Percentiles rank a stretch among this genome's conserved stretches.
phyloP scores from a whole-genome alignment of 2,329 filamentous ascomycete species.

The Massarina eburnea region DNA sequence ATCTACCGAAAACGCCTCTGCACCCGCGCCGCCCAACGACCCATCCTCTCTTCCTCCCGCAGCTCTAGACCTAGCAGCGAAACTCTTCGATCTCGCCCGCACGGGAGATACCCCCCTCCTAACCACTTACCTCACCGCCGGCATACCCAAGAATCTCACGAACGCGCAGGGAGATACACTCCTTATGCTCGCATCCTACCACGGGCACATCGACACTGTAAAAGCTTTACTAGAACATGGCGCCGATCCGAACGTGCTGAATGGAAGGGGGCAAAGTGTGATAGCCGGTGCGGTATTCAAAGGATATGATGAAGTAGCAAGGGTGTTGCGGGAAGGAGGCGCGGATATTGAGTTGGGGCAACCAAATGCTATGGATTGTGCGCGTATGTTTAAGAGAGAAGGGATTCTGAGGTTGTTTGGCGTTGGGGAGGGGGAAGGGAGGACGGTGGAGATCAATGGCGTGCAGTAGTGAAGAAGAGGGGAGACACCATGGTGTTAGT shows the following conservation, averaged over 20 bases:
- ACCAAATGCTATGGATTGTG: conserved; percentile 50
- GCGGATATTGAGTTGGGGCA: conserved; percentile 46
- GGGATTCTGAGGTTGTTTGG: conserved; percentile 35
- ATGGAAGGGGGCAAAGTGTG: conserved; percentile 68
- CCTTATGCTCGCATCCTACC: conserved; percentile 72
- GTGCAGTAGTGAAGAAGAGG: neutral
- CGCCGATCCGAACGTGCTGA: conserved; percentile 68
- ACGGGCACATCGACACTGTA: conserved; percentile 65
- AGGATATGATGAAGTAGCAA: conserved; percentile 65
- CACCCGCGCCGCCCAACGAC: conserved; percentile 8
- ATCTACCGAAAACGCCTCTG: neutral
- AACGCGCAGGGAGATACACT: conserved; percentile 75
- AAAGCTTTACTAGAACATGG: conserved; percentile 62
- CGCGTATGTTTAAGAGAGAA: conserved; percentile 50
- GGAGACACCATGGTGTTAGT: neutral
- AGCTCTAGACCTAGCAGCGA: conserved; percentile 65
- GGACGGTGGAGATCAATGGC: neutral
- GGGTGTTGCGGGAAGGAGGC: conserved; percentile 49
- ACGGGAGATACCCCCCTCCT: conserved; percentile 60
- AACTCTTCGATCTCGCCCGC: conserved; percentile 69
- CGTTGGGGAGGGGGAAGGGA: conserved; percentile 15
- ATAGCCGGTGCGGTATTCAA: conserved; percentile 75
- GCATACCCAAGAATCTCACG: conserved; percentile 69
- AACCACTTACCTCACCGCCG: conserved; percentile 64
- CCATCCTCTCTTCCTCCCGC: conserved; percentile 57